Percentiles rank a stretch among this genome's conserved stretches.
Evolutionary conservation across 805 yeast species (phyloP).

Genomic region (Saturnispora sekii): DNA sequence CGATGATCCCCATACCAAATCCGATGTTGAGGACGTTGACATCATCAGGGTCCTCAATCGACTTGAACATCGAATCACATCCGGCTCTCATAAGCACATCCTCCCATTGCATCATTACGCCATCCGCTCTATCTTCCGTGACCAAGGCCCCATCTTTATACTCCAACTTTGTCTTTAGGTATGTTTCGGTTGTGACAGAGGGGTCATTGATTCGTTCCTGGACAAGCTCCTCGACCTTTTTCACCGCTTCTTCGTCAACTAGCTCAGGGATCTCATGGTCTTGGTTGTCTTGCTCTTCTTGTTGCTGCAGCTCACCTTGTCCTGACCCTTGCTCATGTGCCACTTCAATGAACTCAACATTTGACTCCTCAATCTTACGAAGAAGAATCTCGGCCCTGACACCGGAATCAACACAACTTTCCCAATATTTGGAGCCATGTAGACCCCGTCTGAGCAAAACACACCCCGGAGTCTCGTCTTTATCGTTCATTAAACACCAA

Average conservation of each 20-base stretch:
- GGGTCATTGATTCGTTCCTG: conserved; percentile 36
- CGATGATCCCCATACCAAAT: conserved; percentile 96
- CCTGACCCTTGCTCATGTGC: conserved; percentile 9
- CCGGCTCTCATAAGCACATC: conserved; percentile 71
- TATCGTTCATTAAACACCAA: conserved; percentile 71
- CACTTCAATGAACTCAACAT: conserved; percentile 50
- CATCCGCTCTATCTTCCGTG: conserved; percentile 68
- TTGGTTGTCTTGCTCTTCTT: conserved; percentile 11
- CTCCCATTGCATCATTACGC: conserved; percentile 99
- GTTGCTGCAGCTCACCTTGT: conserved; percentile 14
- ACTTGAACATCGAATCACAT: conserved; percentile 58
- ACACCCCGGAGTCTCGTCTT: conserved; percentile 79
- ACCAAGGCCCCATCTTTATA: conserved; percentile 61
- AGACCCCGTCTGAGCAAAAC: conserved; percentile 46
- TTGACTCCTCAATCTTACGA: conserved; percentile 55
- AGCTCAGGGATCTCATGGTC: conserved; percentile 14
- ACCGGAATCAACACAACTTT: conserved; percentile 68
- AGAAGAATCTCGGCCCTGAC: conserved; percentile 79
- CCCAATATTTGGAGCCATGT: conserved; percentile 32
- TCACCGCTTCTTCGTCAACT: conserved; percentile 10
- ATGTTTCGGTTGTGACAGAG: conserved; percentile 55
- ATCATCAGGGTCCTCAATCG: conserved; percentile 28
- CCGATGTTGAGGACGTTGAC: conserved; percentile 71
- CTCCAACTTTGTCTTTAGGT: conserved; percentile 54
- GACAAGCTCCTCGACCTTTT: conserved; percentile 16